phyloP scores from a whole-genome alignment of 148 eudicot species.

The Suaeda aralocaspica region DNA sequence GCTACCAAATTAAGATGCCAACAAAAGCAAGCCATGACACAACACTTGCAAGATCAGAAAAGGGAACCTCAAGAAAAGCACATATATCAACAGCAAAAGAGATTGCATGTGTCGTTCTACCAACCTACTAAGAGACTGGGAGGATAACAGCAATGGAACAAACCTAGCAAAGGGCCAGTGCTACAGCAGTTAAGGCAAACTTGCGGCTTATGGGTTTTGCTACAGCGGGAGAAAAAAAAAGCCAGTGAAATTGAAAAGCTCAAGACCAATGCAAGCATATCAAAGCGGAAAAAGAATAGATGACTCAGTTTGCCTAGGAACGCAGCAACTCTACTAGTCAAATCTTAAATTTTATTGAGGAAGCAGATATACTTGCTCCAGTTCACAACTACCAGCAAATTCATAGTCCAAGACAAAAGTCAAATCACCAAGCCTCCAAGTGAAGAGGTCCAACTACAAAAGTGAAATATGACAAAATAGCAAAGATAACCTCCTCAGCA shows the following conservation, averaged over 20 bases:
- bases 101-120: no score
- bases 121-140: no score
- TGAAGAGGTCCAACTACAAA: background rate
- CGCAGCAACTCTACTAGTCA: background rate
- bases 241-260: background rate
- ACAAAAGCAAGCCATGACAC: no score
- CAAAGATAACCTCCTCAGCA: slow-evolving; percentile 15
- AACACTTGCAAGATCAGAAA: no score
- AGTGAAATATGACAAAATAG: background rate
- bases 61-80: no score
- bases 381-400: background rate
- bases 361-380: background rate
- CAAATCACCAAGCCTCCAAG: background rate
- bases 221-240: background rate
- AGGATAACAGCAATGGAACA: no score
- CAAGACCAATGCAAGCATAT: background rate
- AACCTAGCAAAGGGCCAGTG: no score
- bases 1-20: no score
- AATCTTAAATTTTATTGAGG: background rate
- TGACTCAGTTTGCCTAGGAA: background rate
- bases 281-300: background rate
- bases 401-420: background rate
- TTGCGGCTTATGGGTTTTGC: background rate
- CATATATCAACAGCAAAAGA: no score
- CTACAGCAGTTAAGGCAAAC: background rate